Percentiles rank a stretch among this genome's conserved stretches.
Evolutionary conservation across 805 yeast genomes (phyloP).

Genomic region (Kluyveromyces wickerhamii): DNA sequence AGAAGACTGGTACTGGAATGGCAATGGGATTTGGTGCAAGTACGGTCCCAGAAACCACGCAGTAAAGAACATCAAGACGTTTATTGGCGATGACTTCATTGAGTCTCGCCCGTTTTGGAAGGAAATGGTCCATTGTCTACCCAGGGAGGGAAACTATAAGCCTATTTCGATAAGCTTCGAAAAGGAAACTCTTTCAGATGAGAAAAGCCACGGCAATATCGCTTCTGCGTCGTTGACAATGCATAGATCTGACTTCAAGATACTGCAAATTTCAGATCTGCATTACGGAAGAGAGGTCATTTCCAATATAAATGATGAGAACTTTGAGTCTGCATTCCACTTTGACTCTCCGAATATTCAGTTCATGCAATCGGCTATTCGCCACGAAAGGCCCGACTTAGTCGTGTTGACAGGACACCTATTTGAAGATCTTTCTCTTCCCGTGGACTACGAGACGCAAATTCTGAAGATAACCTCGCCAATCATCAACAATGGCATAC

Average conservation of each 20-base stretch:
- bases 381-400: conserved; percentile 50
- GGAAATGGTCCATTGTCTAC: conserved; percentile 17
- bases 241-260: conserved; percentile 42
- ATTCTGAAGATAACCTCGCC: conserved; percentile 51
- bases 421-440: conserved; percentile 46
- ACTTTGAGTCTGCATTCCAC: not conserved
- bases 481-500: conserved; percentile 43
- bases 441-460: conserved; percentile 57
- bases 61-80: conserved; percentile 40
- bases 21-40: conserved; percentile 52
- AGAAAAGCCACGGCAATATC: not conserved
- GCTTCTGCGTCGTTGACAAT: conserved; percentile 14
- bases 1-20: conserved; percentile 37
- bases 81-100: conserved; percentile 47
- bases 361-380: conserved; percentile 45
- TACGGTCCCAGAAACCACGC: conserved; percentile 28
- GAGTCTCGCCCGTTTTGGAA: conserved; percentile 58
- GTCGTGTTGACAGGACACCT: conserved; percentile 58
- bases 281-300: conserved; percentile 53
- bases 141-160: conserved; percentile 5
- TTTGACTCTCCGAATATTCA: conserved; percentile 29
- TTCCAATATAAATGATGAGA: conserved; percentile 30
- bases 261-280: conserved; percentile 59
- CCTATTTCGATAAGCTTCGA: conserved; percentile 6
- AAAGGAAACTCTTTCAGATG: not conserved